Conservation (phyloP, 495 filamentous ascomycete genomes). For the Aspergillus asperescens region DNA sequence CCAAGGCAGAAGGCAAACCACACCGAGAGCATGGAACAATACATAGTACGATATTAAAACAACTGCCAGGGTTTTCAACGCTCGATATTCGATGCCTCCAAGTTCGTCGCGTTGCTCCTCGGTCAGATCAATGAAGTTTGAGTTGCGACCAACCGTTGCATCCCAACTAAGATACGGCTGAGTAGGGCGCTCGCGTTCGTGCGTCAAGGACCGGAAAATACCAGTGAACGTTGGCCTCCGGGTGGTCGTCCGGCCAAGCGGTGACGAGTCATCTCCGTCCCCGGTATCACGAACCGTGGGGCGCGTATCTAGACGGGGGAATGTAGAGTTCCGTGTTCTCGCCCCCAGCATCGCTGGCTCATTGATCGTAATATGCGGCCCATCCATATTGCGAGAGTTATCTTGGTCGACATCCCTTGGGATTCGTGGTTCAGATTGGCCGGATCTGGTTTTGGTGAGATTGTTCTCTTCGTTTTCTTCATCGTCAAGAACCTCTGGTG, state of each 20-base stretch:
- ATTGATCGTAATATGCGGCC: conserved; percentile 58
- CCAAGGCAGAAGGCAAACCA: conserved; percentile 72
- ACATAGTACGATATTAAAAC: conserved; percentile 74
- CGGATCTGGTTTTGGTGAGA: conserved; percentile 6
- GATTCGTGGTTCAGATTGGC: conserved; percentile 15
- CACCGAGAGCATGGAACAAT: conserved; percentile 66
- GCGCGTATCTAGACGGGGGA: conserved; percentile 38
- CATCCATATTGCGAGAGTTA: conserved; percentile 29
- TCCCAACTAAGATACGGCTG: conserved; percentile 90
- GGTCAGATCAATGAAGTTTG: conserved; percentile 79
- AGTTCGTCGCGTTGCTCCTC: conserved; percentile 90
- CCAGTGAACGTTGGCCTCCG: conserved; percentile 34
- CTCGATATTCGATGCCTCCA: conserved; percentile 90
- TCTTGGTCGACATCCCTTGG: conserved; percentile 20
- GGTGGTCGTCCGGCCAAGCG: conserved; percentile 18
- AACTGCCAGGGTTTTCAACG: conserved; percentile 75
- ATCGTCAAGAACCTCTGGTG: conserved; percentile 56
- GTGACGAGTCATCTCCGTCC: conserved; percentile 23
- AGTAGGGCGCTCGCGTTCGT: conserved; percentile 46
- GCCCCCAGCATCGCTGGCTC: conserved; percentile 47
- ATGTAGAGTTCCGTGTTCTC: conserved; percentile 31
- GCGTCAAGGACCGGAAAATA: conserved; percentile 36
- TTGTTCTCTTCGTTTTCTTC: conserved; percentile 18
- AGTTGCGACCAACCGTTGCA: conserved; percentile 87
- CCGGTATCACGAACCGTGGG: conserved; percentile 35